A percentile compares a stretch with the other conserved stretches of the same genome.
phyloP scores from a whole-genome alignment of 176 grass and related monocot genomes.

The Musa schizocarpa region DNA sequence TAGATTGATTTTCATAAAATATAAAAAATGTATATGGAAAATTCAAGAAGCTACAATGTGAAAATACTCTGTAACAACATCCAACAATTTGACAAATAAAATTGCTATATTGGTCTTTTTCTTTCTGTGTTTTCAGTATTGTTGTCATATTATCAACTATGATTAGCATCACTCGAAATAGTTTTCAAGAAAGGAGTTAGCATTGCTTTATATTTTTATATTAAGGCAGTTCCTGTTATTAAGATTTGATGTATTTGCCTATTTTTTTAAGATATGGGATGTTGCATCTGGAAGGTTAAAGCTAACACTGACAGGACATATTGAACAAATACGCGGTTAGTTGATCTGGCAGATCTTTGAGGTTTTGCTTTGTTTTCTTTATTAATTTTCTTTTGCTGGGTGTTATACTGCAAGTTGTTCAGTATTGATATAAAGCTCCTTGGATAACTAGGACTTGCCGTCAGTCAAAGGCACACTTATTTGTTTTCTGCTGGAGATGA shows the following conservation, averaged over 20 bases:
- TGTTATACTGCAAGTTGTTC: conserved; percentile 13
- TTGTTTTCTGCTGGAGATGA: conserved; percentile 99
- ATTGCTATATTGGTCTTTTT: not conserved
- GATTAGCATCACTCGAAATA: not conserved
- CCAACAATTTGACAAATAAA: not conserved
- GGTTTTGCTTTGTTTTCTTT: not conserved
- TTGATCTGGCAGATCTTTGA: conserved; percentile 12
- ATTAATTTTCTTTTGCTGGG: not conserved
- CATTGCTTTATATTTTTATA: not conserved
- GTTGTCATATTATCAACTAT: not conserved
- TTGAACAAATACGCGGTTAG: conserved; percentile 88
- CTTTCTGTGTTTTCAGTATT: not conserved
- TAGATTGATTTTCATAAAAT: too few relatives aligned
- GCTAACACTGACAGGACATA: conserved; percentile 95
- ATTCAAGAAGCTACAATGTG: not conserved
- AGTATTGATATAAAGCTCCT: conserved; percentile 10
- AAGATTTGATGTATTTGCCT: conserved; percentile 10
- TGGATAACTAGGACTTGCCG: conserved; percentile 73
- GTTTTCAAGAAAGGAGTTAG: not conserved
- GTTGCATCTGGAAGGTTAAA: conserved; percentile 88
- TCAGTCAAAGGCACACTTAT: conserved; percentile 85
- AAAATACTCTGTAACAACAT: not conserved
- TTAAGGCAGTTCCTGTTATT: not conserved
- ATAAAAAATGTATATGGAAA: too few relatives aligned
- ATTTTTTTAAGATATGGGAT: conserved; percentile 85